Base-by-base conservation (phyloP, 768 basidiomycete species). In the Amanita molliuscula region DNA sequence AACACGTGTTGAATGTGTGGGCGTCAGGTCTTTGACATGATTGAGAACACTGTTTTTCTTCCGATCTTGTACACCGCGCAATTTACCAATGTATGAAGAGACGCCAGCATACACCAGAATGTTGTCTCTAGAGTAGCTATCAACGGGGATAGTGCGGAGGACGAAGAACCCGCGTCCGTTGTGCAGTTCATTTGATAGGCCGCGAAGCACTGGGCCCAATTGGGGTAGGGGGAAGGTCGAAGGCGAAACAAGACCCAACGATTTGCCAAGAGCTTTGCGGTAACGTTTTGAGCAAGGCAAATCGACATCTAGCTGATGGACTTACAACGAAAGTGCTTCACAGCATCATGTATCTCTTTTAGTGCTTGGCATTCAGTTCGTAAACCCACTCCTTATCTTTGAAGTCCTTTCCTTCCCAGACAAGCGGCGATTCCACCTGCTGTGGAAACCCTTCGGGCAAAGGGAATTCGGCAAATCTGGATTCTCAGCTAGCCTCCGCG, bases 101-200 rank as follows among this genome's bases (percentile, higher is more conserved):
- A 75, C 60, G 21, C 73, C 72, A n/a, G 71, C 68, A 51, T 73
- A 73, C 48, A 73, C 61, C 43, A 71, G 67, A 11, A 67, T 66
- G 23, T 70, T 61, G 20, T 75, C 58, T 25, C 63, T 65, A 8
- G 67, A 61, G 56, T 75, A 74, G 21, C 64, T 62, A 45, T 72
- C 67, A 41, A 74, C 55, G 6, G 71, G 72, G 25, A 75, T 67
- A n/a, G 70, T 67, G 23, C 73, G 65, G 21, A 75, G 47, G 41
- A 75, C 73, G 56, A 73, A 74, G 62, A 75, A 75, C 0, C 74
- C 74, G 42, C 74, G 65, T 6, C 74, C 73, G 18, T 61, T 62
- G 53, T 74, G 71, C 9, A 75, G 61, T 44, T 72, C 71, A 18
- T 66, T 48, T 0, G 71, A 66, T n/a, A 75, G 58, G 10, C 58